Base-by-base conservation (phyloP, 2,329 filamentous ascomycete species). In the Botrytis tulipae region DNA sequence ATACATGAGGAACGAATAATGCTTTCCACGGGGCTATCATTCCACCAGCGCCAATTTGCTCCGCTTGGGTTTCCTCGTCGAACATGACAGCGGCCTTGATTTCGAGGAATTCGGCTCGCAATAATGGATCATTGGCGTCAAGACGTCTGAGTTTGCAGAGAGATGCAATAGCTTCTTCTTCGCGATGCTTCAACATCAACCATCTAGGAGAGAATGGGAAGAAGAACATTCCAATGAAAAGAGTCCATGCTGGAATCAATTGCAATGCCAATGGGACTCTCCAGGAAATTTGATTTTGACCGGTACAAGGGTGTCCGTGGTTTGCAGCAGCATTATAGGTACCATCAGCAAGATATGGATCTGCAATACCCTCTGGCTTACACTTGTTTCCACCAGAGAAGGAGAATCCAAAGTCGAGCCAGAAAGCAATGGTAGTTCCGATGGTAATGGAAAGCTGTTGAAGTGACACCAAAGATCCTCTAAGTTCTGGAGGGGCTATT, bases 201-300 rank as follows among this genome's bases (percentile, higher is more conserved):
- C 85, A 86, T 69, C 84, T 79, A 2, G 84, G 84, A 6, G 83
- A 84, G 79, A 90, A 88, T 25, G 88, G 88, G 5, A 89, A 80
- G 72, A 82, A 82, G 78, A 87, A 83, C 70, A 89, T 85, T 67
- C 86, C 84, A 3, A 80, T 73, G n/a, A 91, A 80, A 65, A 91
- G 88, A 73, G 90, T 84, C 14, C 90, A n/a, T 35, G 88, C 88
- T 78, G 91, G 91, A n/a, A 87, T 78, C 51, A 90, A 85, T 77
- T 88, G 86, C 78, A 88, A 86, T 2, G 84, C 86, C 29, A 91
- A 83, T 0, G 90, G 89, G 78, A 91, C 90, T 4, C 89, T 84
- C 90, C 90, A 89, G 0, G 84, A 81, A 35, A 87, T 83, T 29
- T 62, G 29, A 8, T 37, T 71, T 63, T 71, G 69, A 65, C 69